A percentile compares a stretch with the other conserved stretches of the same genome.
Evolutionary conservation across 495 filamentous ascomycete genomes (phyloP).

Genomic region (Trichoderma parareesei): DNA sequence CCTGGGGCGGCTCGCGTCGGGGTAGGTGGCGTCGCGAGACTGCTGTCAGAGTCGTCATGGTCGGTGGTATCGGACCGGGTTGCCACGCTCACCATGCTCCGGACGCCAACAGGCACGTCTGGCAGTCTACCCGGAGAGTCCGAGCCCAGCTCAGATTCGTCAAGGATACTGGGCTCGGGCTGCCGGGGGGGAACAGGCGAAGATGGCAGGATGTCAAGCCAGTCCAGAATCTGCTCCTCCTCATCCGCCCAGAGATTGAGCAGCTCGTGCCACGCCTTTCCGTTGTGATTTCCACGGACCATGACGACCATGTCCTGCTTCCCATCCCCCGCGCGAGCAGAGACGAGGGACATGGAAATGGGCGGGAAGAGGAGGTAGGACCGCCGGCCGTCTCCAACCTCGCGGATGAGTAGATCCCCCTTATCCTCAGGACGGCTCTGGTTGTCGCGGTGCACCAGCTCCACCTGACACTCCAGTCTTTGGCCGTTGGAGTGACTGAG

Average conservation of each 20-base stretch:
- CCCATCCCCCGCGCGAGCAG: slow-evolving; percentile 68
- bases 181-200: slow-evolving; percentile 62
- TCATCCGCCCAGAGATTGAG: slow-evolving; percentile 62
- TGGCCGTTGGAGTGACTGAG: slow-evolving; percentile 86
- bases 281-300: slow-evolving; percentile 59
- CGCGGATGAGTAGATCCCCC: slow-evolving; percentile 84
- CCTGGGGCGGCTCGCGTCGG: background rate
- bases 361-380: slow-evolving; percentile 87
- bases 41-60: slow-evolving; percentile 20
- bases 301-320: slow-evolving; percentile 70
- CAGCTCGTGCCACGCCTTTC: slow-evolving; percentile 73
- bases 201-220: slow-evolving; percentile 75
- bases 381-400: slow-evolving; percentile 64
- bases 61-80: slow-evolving; percentile 13
- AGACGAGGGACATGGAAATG: slow-evolving; percentile 57
- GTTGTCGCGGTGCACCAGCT: slow-evolving; percentile 78
- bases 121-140: slow-evolving; percentile 15
- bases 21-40: background rate
- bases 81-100: slow-evolving; percentile 11
- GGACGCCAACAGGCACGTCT: slow-evolving; percentile 71
- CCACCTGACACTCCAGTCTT: slow-evolving; percentile 78
- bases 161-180: slow-evolving; percentile 14
- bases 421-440: slow-evolving; percentile 40
- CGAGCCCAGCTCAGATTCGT: slow-evolving; percentile 20
- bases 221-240: slow-evolving; percentile 70